Evolutionary conservation across 257 asterid species (phyloP).

Genomic region (Solanum ossicruentum): DNA sequence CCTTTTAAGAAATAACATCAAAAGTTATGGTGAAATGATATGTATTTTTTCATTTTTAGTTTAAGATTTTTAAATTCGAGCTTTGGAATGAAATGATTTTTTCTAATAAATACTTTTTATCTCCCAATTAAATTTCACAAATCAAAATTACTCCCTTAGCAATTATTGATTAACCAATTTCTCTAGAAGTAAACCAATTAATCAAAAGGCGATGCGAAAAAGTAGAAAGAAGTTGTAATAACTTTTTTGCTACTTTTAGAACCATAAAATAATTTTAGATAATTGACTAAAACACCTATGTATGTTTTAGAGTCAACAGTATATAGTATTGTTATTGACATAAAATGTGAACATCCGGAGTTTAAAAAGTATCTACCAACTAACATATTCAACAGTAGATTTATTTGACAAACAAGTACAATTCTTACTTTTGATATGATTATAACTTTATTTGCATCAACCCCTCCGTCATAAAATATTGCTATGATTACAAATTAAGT

Average conservation of each 20-base stretch:
- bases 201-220: neutral
- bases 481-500: neutral
- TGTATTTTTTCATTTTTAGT: no score
- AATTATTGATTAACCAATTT: neutral
- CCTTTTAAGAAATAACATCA: no score
- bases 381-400: neutral
- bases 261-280: neutral
- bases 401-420: neutral
- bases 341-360: neutral
- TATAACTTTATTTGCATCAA: neutral
- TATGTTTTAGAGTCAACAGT: neutral
- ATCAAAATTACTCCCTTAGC: neutral
- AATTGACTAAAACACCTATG: neutral
- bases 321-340: neutral
- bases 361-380: neutral
- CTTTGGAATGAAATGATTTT: neutral
- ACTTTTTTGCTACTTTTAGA: neutral
- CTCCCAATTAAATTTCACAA: neutral
- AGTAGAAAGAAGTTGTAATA: neutral
- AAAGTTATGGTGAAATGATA: no score
- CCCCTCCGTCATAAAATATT: neutral
- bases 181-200: neutral
- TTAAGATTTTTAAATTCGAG: no score
- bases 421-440: neutral
- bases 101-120: fast-evolving